Evolutionary conservation across 2,329 filamentous ascomycete species (phyloP), one percentile per base, ranked within the genome.

Genomic region (Fusarium azukiicola): DNA sequence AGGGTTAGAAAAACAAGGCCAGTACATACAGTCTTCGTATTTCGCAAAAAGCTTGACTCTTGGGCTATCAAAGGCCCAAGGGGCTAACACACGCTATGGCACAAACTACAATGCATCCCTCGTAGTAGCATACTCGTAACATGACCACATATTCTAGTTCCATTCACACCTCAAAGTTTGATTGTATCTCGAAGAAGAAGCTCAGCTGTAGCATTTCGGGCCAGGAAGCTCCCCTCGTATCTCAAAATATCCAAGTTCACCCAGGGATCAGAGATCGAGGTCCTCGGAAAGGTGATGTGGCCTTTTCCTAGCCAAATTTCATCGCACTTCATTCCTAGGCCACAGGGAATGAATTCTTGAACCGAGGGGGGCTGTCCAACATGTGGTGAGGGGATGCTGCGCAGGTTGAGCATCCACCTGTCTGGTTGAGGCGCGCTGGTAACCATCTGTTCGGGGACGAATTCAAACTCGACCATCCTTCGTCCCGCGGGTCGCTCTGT

Each of bases 161-260:
- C 16, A 32, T 13, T 40, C 36, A 13, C 8, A 46, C 44, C 56
- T 71, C 13, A 73, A 21, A 73, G 36, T 21, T 63, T 58, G 21
- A 69, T 69, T 40, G 54, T 52, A 64, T 69, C 71, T 40, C 66
- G 54, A 44, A 73, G 50, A 38, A 73, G 36, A 63, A 73, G 71
- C 40, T 69, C 64, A 38, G 71, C 71, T 42, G 46, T 73, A 42
- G 71, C 71, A 47, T 73, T 73, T 19, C 66, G 63, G 38, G 66
- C 73, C n/a, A 75, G 47, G 23, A 73, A 75, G 17, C 70, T 69
- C 17, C 58, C 70, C 58, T 75, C 73, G 14, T 73, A 75, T 63
- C 71, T 73, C 52, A 75, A 54, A 38, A 75, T 16, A 46, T 73
- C 66, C 36, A 75, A 56, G 50, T 67, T 75, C 16, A 69, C 73